Conservation (phyloP, 106 monocot genomes). For the Apostasia shenzhenica region DNA sequence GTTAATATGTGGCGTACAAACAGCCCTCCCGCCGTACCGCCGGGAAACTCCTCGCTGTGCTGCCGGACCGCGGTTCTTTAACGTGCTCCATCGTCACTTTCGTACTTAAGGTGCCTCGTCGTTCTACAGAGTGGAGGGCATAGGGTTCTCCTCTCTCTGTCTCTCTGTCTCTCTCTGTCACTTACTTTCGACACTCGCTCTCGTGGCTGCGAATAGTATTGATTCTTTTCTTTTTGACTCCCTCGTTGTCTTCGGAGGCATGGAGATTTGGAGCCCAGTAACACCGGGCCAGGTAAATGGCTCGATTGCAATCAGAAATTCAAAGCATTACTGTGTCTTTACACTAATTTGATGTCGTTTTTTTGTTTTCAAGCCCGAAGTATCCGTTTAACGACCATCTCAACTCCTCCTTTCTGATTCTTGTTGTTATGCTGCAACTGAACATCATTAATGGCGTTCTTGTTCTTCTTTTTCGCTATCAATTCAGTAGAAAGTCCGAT, state of each 20-base stretch:
- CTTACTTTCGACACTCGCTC: neutral
- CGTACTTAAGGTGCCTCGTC: neutral
- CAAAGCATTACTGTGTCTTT: too few species aligned
- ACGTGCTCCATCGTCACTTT: neutral
- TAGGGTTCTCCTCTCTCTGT: neutral
- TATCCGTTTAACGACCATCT: neutral
- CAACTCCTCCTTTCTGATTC: neutral
- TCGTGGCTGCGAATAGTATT: too few species aligned
- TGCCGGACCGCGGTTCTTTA: neutral
- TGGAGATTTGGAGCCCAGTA: neutral
- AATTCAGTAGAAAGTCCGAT: too few species aligned
- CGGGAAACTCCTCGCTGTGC: neutral
- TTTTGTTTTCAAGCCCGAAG: neutral
- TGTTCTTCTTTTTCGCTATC: too few species aligned
- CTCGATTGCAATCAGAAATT: neutral
- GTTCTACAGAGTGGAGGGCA: neutral
- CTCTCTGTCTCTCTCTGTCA: neutral
- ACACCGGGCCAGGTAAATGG: constrained; percentile 3
- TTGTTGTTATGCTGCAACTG: neutral
- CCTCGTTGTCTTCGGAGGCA: neutral
- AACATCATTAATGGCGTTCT: neutral
- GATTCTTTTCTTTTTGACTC: too few species aligned
- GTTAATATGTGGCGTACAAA: too few species aligned
- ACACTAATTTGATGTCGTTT: neutral
- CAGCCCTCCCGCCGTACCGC: neutral